A percentile compares a stretch with the other conserved stretches of the same genome.
phyloP scores from a whole-genome alignment of 2,329 filamentous ascomycete species.

The Pleochaeta shiraiana region DNA sequence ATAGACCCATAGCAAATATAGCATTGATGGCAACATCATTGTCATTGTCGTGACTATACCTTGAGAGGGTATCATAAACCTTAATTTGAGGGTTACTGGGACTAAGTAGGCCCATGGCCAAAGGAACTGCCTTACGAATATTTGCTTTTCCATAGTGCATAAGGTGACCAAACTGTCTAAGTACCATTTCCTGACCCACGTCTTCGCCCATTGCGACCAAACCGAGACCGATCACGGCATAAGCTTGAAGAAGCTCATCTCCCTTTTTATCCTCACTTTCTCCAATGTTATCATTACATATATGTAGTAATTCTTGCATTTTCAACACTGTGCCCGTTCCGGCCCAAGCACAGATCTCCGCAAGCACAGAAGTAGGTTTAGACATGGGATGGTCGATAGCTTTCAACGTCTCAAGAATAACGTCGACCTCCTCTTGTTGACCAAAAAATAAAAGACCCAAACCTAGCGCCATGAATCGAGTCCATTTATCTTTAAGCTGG shows the following conservation, averaged over 20 bases:
- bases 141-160: constrained; percentile 99
- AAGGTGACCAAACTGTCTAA: constrained; percentile 89
- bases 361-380: constrained; percentile 82
- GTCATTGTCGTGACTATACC: constrained; percentile 97
- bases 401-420: constrained; percentile 90
- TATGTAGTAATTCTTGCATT: constrained; percentile 89
- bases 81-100: constrained; percentile 99
- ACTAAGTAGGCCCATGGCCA: constrained; percentile 92
- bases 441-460: constrained; percentile 90
- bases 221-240: constrained; percentile 84
- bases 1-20: constrained; percentile 96
- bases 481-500: constrained; percentile 96
- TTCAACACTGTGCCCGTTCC: constrained; percentile 94
- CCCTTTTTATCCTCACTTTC: constrained; percentile 89
- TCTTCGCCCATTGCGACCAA: constrained; percentile 97
- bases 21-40: constrained; percentile 96
- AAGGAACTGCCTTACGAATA: constrained; percentile 84
- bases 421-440: constrained; percentile 95
- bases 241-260: constrained; percentile 86
- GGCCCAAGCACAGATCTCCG: constrained; percentile 95
- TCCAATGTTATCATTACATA: constrained; percentile 95
- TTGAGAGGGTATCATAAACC: constrained; percentile 91
- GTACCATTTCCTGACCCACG: constrained; percentile 95
- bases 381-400: constrained; percentile 94
- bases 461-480: constrained; percentile 84